These are phyloP conservation scores for Immersiporthe knoxdaviesiana DNA, from an alignment of 2,329 filamentous ascomycete species.

Conservation along the genomic window DNA sequence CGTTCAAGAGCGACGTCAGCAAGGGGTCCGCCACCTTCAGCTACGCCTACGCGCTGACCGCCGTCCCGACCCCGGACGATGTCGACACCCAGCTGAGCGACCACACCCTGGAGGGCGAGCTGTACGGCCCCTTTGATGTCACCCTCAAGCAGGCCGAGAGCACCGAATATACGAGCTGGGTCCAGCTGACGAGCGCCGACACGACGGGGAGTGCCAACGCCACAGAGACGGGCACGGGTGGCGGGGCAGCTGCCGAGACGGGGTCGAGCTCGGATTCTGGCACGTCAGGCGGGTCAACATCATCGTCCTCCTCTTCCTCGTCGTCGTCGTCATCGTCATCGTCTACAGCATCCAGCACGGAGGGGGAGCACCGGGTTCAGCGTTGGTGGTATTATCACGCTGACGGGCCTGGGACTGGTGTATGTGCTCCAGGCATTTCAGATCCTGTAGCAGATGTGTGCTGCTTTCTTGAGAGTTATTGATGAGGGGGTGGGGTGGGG, in stretches of 20 bases:
- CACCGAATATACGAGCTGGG: constrained; percentile 26
- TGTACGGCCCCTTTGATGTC: constrained; percentile 28
- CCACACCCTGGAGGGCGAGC: constrained; percentile 29
- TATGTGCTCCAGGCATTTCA: constrained; percentile 28
- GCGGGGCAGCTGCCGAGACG: not conserved
- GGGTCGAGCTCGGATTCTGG: constrained; percentile 1
- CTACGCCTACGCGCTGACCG: constrained; percentile 27
- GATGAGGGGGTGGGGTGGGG: no score
- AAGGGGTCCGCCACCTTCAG: constrained; percentile 23
- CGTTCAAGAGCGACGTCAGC: constrained; percentile 20
- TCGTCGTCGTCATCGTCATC: constrained; percentile 17
- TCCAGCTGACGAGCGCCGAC: constrained; percentile 15
- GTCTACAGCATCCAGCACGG: not conserved
- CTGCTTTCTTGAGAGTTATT: no score
- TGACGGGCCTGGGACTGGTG: constrained; percentile 19
- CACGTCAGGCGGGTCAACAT: not conserved
- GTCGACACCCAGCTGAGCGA: constrained; percentile 25
- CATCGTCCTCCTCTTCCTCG: constrained; percentile 1
- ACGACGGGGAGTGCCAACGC: constrained; percentile 14
- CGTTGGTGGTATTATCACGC: constrained; percentile 11
- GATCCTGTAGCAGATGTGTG: constrained; percentile 18
- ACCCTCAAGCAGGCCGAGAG: constrained; percentile 24
- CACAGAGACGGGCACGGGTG: constrained; percentile 5
- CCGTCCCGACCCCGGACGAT: constrained; percentile 27
- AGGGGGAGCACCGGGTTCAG: constrained; percentile 7